These are phyloP conservation scores for Striga hermonthica DNA, from an alignment of 305 asterid genomes.

Conservation along the genomic window DNA sequence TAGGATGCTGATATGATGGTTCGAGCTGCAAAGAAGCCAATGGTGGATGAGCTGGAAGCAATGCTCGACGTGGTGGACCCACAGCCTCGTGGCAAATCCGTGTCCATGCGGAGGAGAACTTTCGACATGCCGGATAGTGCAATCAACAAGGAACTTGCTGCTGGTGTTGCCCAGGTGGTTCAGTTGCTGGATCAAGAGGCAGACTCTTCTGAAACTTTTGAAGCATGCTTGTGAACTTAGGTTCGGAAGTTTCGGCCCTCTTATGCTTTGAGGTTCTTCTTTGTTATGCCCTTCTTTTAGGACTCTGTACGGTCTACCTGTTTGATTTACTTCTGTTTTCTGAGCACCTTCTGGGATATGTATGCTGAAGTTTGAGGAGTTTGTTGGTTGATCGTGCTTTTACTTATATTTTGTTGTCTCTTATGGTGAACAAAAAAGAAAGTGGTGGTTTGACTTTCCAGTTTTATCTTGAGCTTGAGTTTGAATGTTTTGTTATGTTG, in stretches of 20 bases:
- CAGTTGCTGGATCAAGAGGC: constrained; percentile 69
- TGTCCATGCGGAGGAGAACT: constrained; percentile 67
- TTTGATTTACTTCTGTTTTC: neutral
- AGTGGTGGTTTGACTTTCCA: too few relatives aligned
- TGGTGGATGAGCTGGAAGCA: constrained; percentile 93
- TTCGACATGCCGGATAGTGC: constrained; percentile 84
- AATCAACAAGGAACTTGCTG: constrained; percentile 76
- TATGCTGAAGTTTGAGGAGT: neutral
- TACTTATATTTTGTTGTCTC: neutral
- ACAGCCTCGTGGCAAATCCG: constrained; percentile 54
- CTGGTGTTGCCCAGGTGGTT: constrained; percentile 86
- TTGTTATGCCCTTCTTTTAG: neutral
- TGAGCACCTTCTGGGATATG: neutral
- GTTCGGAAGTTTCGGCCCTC: neutral
- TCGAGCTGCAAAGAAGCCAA: constrained; percentile 67
- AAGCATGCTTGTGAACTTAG: constrained; percentile 36
- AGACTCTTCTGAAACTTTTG: constrained; percentile 45
- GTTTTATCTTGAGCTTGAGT: too few relatives aligned
- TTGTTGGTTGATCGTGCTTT: neutral
- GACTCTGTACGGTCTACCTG: neutral
- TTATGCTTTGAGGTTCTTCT: neutral
- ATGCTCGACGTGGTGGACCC: constrained; percentile 97
- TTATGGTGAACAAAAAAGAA: neutral
- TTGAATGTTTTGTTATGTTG: too few relatives aligned
- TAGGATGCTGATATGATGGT: constrained; percentile 85